Evolutionary conservation across 164 flowering plant species (phyloP), one percentile per base, ranked within the genome.

Genomic region (Nymphaea thermarum): DNA sequence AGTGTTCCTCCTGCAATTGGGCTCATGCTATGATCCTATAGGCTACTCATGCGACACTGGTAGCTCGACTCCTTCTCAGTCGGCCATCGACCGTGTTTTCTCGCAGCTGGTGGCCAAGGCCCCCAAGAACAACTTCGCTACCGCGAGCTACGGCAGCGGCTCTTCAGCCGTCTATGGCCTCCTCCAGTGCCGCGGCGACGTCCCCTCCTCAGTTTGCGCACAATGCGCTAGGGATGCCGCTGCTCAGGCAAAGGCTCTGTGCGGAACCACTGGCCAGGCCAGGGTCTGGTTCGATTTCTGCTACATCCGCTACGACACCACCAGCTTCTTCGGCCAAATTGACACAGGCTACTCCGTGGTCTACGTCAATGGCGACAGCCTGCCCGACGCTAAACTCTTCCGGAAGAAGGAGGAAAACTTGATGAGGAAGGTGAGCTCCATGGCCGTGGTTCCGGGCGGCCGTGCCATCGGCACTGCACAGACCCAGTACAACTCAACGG

Each of bases 231-330:
- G 3, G 18, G 72, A 70, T 43, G 65, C 65, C 4, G 68, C 68
- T 6, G 65, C 55, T 15, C 60, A 65, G 25, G n/a, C 66, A 43
- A 55, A 17, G 17, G 4, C 44, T 16, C 12, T 44, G 18, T 70
- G 72, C 68, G 11, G 64, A 51, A 60, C 25, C 4, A 18, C 17
- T 11, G 53, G 14, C 14, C 68, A 70, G 36, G 68, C 72, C 11
- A 59, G 65, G 55, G 41, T 65, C 25, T 70, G 68, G 72, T 70
- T 53, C 62, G 68, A 70, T 25, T 60, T 57, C 64, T 70, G 72
- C 68, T 65, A 57, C 68, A 36, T 70, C 4, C 65, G 44, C 53
- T 70, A 70, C 65, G 55, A 59, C 16, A 45, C 65, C 4, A 53
- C 60, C 12, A 44, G 59, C 6, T 70, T 70, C 64, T 15, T 65